Percentiles rank a stretch among this genome's conserved stretches.
Conservation (phyloP, 106 monocot genomes). For the Dendrobium chrysotoxum region DNA sequence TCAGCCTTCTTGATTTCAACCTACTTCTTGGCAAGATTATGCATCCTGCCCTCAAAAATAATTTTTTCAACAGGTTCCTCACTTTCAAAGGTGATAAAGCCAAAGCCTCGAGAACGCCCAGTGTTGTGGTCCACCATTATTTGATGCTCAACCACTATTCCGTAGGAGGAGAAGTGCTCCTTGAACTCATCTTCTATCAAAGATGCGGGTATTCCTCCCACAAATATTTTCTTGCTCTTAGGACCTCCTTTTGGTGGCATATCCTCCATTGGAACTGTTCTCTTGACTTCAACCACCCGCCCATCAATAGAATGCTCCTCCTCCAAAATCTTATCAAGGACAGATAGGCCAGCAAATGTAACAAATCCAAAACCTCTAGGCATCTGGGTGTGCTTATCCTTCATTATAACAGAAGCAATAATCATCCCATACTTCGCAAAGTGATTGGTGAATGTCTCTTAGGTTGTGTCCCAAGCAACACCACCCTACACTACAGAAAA, state of each 20-base stretch:
- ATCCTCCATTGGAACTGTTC: slow-evolving; percentile 76
- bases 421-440: slow-evolving; percentile 87
- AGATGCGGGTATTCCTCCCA: slow-evolving; percentile 81
- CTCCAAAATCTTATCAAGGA: slow-evolving; percentile 72
- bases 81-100: slow-evolving; percentile 85
- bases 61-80: slow-evolving; percentile 85
- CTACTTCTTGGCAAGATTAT: slow-evolving; percentile 77
- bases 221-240: slow-evolving; percentile 88
- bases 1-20: slow-evolving; percentile 90
- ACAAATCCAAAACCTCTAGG: slow-evolving; percentile 96
- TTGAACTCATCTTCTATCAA: slow-evolving; percentile 92
- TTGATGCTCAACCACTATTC: slow-evolving; percentile 71
- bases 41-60: slow-evolving; percentile 77
- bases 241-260: slow-evolving; percentile 44
- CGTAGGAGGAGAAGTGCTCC: slow-evolving; percentile 83
- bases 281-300: slow-evolving; percentile 87
- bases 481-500: no score
- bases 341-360: slow-evolving; percentile 75
- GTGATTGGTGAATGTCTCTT: slow-evolving; percentile 64
- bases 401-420: slow-evolving; percentile 87
- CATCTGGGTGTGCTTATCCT: slow-evolving; percentile 74
- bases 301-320: slow-evolving; percentile 95
- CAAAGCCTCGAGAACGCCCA: slow-evolving; percentile 90
- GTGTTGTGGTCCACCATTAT: slow-evolving; percentile 93
- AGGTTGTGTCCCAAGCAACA: no score